A percentile compares a stretch with the other conserved stretches of the same genome.
These are phyloP conservation scores for Chlorella vulgaris DNA, from an alignment of 139 green algal genomes.

Conservation along the genomic window DNA sequence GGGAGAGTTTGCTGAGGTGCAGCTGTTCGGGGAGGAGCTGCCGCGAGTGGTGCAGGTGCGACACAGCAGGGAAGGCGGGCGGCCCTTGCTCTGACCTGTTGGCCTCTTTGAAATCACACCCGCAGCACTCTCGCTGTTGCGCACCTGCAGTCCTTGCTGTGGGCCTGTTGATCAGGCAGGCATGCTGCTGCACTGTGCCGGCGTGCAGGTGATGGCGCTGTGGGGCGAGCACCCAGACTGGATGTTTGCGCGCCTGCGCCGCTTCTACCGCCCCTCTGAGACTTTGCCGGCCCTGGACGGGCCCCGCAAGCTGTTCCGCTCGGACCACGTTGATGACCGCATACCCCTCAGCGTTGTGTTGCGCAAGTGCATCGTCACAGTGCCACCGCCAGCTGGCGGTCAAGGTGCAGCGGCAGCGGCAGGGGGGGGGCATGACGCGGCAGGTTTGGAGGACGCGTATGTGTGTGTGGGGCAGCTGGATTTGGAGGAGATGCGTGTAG, in stretches of 20 bases:
- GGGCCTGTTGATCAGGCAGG: too few species aligned
- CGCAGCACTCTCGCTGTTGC: too few species aligned
- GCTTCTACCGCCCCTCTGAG: conserved; percentile 20
- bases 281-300: background rate
- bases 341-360: background rate
- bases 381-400: background rate
- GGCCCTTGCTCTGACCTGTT: too few species aligned
- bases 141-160: too few species aligned
- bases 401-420: background rate
- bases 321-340: conserved; percentile 7
- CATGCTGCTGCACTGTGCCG: too few species aligned
- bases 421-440: background rate
- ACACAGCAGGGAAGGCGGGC: too few species aligned
- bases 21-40: background rate
- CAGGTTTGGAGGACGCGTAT: background rate
- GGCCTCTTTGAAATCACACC: too few species aligned
- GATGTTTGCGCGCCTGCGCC: conserved; percentile 7
- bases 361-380: background rate
- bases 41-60: conserved; percentile 1
- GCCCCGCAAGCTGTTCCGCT: conserved; percentile 19
- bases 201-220: conserved; percentile 4
- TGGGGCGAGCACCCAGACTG: conserved; percentile 12
- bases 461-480: conserved; percentile 7
- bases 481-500: conserved; percentile 12
- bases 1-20: background rate